Percentiles rank a stretch among this genome's conserved stretches.
phyloP scores from a whole-genome alignment of 2,329 filamentous ascomycete genomes.

The Fusarium subglutinans region DNA sequence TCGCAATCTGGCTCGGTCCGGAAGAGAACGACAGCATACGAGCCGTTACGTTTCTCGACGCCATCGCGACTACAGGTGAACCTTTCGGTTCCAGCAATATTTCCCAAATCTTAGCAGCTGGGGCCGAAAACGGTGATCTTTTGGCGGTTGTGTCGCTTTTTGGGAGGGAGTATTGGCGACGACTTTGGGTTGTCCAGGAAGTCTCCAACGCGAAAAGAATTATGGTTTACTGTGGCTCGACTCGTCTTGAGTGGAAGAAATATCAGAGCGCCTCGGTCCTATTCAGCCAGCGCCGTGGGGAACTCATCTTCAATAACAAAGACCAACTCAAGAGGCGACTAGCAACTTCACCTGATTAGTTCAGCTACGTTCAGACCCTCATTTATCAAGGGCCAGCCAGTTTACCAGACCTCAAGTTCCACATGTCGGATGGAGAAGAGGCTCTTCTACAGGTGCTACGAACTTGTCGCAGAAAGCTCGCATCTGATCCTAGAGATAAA shows the following conservation, averaged over 20 bases:
- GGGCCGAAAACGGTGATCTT: neutral
- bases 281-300: neutral
- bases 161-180: slow-evolving; percentile 20
- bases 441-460: slow-evolving; percentile 11
- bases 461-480: slow-evolving; percentile 10
- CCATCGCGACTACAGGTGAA: neutral
- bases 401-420: neutral
- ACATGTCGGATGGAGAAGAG: neutral
- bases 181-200: slow-evolving; percentile 23
- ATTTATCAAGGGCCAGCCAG: slow-evolving; percentile 11
- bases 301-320: slow-evolving; percentile 2
- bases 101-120: neutral
- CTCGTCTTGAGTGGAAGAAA: neutral
- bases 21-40: slow-evolving; percentile 13
- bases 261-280: neutral
- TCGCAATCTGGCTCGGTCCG: slow-evolving; percentile 18
- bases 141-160: slow-evolving; percentile 18
- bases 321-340: neutral
- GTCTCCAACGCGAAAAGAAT: slow-evolving; percentile 15
- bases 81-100: neutral
- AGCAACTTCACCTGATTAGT: slow-evolving; percentile 1
- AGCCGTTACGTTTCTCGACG: neutral
- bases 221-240: slow-evolving; percentile 10
- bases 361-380: slow-evolving; percentile 7
- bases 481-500: slow-evolving; percentile 19